Evolutionary conservation across 139 green algal genomes (phyloP), one percentile per base, ranked within the genome.

Genomic region (Desmodesmus armatus): DNA sequence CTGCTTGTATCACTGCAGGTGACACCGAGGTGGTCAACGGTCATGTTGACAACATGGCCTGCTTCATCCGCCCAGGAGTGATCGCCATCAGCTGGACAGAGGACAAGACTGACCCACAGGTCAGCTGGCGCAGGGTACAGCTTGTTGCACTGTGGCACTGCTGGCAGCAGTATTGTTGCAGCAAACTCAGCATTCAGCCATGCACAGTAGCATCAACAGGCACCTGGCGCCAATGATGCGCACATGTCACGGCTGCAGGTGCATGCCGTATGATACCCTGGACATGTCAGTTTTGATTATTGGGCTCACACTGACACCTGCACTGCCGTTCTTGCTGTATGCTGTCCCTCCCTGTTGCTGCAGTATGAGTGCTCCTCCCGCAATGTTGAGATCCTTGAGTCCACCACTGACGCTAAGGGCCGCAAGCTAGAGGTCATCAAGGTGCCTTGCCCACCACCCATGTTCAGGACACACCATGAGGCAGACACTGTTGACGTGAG

Each of bases 11-110:
- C n/a, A n/a, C n/a, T n/a, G n/a, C 83, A 0, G 91, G 92, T 29
- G 92, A 94, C 71, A 89, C 91, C 66, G 74, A 83, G 33, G 87
- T 94, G n/a, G 87, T 89, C 41, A 94, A 96, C 84, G 93, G 93
- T 6, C 93, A 96, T 75, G 92, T 96, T 41, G 93, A 96, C 89
- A 96, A 96, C 87, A 83, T 96, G 58, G 90, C 88, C 25, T 93
- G 88, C 80, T 96, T 96, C 85, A 78, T 89, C 23, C n/a, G 85
- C n/a, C 93, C 93, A 1, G 93, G 93, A 31, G 84, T 90, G 23
- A 88, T 96, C 5, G 82, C 92, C 17, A 90, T 96, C 41, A 85
- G 93, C 39, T 96, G 93, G 93, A 90, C 87, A 49, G 90, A 96
- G 70, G 88, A 96, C 83, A 85, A 85, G 33, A 87, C 86, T 37